phyloP scores from a whole-genome alignment of 2,329 filamentous ascomycete species.

The Westerdykella aurantiaca region DNA sequence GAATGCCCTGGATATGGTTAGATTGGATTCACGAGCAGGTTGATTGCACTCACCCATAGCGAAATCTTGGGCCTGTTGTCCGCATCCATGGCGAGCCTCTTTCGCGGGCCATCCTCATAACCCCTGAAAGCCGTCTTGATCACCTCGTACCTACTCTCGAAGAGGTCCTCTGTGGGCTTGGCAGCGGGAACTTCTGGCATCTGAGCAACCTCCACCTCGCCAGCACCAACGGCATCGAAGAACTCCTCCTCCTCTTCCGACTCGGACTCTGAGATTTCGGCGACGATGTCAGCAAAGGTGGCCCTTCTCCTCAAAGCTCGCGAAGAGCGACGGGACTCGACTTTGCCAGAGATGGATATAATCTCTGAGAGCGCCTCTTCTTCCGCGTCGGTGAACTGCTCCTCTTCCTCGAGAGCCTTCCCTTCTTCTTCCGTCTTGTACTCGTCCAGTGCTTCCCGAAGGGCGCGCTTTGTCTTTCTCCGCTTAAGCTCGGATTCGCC shows the following conservation, averaged over 20 bases:
- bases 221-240: slow-evolving; percentile 93
- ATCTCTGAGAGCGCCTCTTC: slow-evolving; percentile 33
- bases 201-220: slow-evolving; percentile 75
- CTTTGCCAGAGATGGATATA: slow-evolving; percentile 7
- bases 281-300: slow-evolving; percentile 63
- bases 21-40: slow-evolving; percentile 5
- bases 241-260: slow-evolving; percentile 84
- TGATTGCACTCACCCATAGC: slow-evolving; percentile 68
- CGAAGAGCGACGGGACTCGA: slow-evolving; percentile 14
- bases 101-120: slow-evolving; percentile 83
- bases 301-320: slow-evolving; percentile 52
- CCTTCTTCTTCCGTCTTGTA: slow-evolving; percentile 23
- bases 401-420: slow-evolving; percentile 12
- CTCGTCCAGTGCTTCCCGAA: slow-evolving; percentile 75
- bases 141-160: slow-evolving; percentile 51
- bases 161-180: slow-evolving; percentile 41
- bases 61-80: slow-evolving; percentile 92
- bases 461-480: slow-evolving; percentile 78
- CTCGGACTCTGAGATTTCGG: slow-evolving; percentile 61
- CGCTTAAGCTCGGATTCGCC: slow-evolving; percentile 87
- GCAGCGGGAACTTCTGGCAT: slow-evolving; percentile 45
- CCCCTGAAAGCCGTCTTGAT: slow-evolving; percentile 76
- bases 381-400: slow-evolving; percentile 29
- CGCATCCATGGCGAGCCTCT: slow-evolving; percentile 77
- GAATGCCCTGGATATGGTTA: slow-evolving; percentile 61